Evolutionary conservation across 1,284 basidiomycete genomes (phyloP), one percentile per base, ranked within the genome.

Genomic region (Heterobasidion parviporum): DNA sequence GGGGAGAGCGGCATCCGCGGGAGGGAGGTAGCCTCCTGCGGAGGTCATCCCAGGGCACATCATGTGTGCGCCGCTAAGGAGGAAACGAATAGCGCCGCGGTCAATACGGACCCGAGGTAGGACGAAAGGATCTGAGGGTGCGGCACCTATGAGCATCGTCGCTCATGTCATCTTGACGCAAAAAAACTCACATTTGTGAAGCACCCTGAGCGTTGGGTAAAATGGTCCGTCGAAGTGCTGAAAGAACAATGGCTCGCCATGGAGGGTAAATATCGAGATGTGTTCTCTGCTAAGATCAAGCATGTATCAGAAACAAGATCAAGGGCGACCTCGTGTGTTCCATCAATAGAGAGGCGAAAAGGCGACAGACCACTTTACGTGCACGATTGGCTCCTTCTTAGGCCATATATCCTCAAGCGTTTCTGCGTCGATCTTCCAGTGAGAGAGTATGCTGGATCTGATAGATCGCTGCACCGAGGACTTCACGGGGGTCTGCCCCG

Each of bases 11-110:
- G 73, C 73, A 36, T 87, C 85, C 26, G 81, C 71, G 7, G 92
- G 83, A 0, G 96, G 95, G 0, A 99, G 82, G 62, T 82, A 80
- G 14, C 95, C 97, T 14, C 96, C 97, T 45, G 85, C 79, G 33
- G 95, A 98, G 20, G 94, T 94, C 56, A 99, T 75, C 9, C 97
- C 97, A 3, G 96, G 97, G 63, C 92, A 94, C 93, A 96, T 96
- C 92, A 96, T 95, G 73, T 91, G 86, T 50, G 93, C 93, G 35
- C 93, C 92, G 8, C 87, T 89, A 48, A 99, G 84, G 26, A 99
- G 80, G 73, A 98, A 99, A 53, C 95, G 92, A 74, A 99, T 99
- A 47, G 97, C 97, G 54, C 97, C 97, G 54, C 95, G 86, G 77
- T 99, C 97, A 53, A 99, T 81, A 63, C 87, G 85, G 46, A 98